Base-by-base conservation (phyloP, 768 basidiomycete species). In the Pleurotus tuber-regium region DNA sequence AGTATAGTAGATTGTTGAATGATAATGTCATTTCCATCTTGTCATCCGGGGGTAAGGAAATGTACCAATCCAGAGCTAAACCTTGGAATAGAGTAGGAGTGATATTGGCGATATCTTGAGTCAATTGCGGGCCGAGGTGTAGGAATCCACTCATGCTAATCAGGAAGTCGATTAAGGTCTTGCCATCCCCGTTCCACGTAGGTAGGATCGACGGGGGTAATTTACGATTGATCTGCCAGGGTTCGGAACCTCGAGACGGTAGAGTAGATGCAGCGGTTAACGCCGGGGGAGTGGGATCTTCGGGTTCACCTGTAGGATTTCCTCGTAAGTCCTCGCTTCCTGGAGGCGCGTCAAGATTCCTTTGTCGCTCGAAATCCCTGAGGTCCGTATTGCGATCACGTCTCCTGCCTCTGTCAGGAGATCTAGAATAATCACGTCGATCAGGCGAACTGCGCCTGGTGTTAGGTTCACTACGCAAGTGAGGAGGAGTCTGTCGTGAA, bases 1-100 rank as follows among this genome's bases (percentile, higher is more conserved):
- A 57, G 0, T 50, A 23, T 0, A 54, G 9, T 48, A 60, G 47
- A 26, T 41, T 12, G 24, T 48, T 23, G 54, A 53, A 57, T 4
- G 28, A 29, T 7, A 18, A 14, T 4, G 44, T 30, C 10, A 47
- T 10, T 5, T 29, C 14, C 4, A 4, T 12, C 18, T 18, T 23
- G 19, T 47, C 26, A 4, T 5, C 11, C 7, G 10, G 5, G 10
- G 52, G 44, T 9, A 53, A 25, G 19, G 44, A 21, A 21, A 14
- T 47, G 24, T 33, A 53, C 52, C 52, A 53, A 18, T 35, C 35
- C 7, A 4, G 6, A 3, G 52, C 52, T 2, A 18, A n/a, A 5
- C 36, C 44, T 5, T 11, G 5, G 24, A 44, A 53, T n/a, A 10
- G 31, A 2, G 16, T 25, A 12, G 52, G 35, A 35, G 52, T 44